Evolutionary conservation across 2,329 filamentous ascomycete species (phyloP).

Genomic region (Ophiostoma novo-ulmi): DNA sequence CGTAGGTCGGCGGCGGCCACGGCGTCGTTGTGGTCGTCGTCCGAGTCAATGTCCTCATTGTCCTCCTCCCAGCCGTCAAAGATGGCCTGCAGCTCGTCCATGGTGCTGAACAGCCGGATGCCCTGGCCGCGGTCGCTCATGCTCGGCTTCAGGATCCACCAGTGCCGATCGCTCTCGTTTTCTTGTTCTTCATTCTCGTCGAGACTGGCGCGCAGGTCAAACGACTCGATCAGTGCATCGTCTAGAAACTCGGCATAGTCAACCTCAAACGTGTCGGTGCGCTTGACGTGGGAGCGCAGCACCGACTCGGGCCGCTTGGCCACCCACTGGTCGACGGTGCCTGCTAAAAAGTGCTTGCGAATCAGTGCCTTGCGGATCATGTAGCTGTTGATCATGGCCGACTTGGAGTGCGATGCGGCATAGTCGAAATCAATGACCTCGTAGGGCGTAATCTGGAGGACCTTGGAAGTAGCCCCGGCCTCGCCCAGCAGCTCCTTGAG

Average conservation of each 20-base stretch:
- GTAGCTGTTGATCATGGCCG: constrained; percentile 77
- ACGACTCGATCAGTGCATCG: constrained; percentile 84
- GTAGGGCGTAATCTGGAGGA: constrained; percentile 81
- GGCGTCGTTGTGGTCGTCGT: constrained; percentile 41
- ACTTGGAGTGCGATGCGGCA: constrained; percentile 55
- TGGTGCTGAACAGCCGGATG: constrained; percentile 80
- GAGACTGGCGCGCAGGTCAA: constrained; percentile 76
- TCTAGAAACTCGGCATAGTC: constrained; percentile 97
- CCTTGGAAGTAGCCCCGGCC: constrained; percentile 29
- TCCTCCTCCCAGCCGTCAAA: constrained; percentile 88
- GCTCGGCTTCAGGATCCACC: constrained; percentile 97
- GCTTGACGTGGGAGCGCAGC: constrained; percentile 66
- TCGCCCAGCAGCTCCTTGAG: constrained; percentile 37
- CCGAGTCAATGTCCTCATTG: constrained; percentile 55
- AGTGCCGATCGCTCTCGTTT: constrained; percentile 53
- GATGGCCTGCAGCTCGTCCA: constrained; percentile 76
- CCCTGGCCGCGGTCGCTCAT: constrained; percentile 97
- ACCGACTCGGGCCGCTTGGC: constrained; percentile 72
- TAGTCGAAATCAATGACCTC: constrained; percentile 82
- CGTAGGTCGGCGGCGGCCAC: constrained; percentile 86
- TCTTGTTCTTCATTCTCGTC: constrained; percentile 50
- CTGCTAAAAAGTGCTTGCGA: constrained; percentile 86
- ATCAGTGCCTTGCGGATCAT: constrained; percentile 95
- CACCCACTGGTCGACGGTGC: constrained; percentile 78
- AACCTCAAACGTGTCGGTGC: constrained; percentile 81